Evolutionary conservation across 2,329 filamentous ascomycete genomes (phyloP).

Genomic region (Biscogniauxia sp.): DNA sequence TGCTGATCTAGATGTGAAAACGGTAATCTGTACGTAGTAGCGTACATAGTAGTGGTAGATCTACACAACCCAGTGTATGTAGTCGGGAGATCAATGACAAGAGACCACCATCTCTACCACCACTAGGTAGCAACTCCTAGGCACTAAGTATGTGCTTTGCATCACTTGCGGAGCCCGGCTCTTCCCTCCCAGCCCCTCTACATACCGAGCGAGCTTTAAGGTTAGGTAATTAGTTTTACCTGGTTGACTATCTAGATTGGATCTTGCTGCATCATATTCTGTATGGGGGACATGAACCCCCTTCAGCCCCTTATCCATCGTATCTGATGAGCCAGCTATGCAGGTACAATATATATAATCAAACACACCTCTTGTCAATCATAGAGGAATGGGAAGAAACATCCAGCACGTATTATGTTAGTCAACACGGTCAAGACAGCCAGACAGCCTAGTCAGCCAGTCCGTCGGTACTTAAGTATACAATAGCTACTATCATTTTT

Average conservation of each 20-base stretch:
- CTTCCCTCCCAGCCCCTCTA: not conserved
- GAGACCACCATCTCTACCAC: not conserved
- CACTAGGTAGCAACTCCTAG: too few relatives aligned
- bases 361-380: too few relatives aligned
- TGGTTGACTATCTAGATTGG: not conserved
- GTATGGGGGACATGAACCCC: not conserved
- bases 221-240: not conserved
- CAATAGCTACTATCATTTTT: not conserved
- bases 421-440: not conserved
- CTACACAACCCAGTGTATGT: not conserved
- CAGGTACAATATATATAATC: not conserved
- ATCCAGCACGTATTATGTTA: not conserved
- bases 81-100: not conserved
- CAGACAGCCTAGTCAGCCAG: not conserved
- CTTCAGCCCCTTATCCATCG: too few relatives aligned
- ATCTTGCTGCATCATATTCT: not conserved
- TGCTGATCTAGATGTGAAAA: not conserved
- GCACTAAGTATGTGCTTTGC: too few relatives aligned
- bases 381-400: too few relatives aligned
- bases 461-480: not conserved
- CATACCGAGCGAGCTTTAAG: not conserved
- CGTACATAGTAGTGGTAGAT: too few relatives aligned
- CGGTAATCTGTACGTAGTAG: not conserved
- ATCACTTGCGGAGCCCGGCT: too few relatives aligned
- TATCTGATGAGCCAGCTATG: not conserved